A percentile compares a stretch with the other conserved stretches of the same genome.
Evolutionary conservation across 2,329 filamentous ascomycete species (phyloP).

Genomic region (Aspergillus chevalieri): DNA sequence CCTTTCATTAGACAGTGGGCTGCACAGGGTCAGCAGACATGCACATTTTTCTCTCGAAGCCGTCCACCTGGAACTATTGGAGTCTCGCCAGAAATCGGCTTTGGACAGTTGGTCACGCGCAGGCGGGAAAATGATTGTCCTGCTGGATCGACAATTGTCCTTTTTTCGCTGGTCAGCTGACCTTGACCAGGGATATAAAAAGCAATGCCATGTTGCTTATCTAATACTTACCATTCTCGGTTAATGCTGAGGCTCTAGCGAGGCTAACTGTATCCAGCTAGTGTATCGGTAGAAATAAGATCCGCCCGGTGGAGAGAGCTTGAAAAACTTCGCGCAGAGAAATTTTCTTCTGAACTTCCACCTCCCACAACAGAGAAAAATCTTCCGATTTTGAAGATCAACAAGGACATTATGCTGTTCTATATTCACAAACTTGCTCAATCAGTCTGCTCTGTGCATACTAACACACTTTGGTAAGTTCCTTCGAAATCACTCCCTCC

Average conservation of each 20-base stretch:
- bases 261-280: constrained; percentile 6
- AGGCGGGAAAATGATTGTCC: constrained; percentile 1
- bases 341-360: constrained; percentile 12
- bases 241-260: neutral
- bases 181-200: too few species aligned
- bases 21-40: constrained; percentile 16
- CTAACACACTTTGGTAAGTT: constrained; percentile 23
- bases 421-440: neutral
- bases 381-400: too few species aligned
- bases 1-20: constrained; percentile 9
- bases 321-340: constrained; percentile 25
- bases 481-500: constrained; percentile 7
- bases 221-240: neutral
- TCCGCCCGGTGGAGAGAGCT: constrained; percentile 24
- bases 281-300: constrained; percentile 22
- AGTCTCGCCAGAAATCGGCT: constrained; percentile 1
- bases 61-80: neutral
- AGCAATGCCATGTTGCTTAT: neutral
- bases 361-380: constrained; percentile 11
- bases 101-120: constrained; percentile 1
- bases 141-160: neutral
- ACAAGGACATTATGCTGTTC: neutral
- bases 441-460: neutral
- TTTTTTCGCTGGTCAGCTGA: constrained; percentile 1
- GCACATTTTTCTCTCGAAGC: constrained; percentile 7